Percentiles rank a stretch among this genome's conserved stretches.
phyloP scores from a whole-genome alignment of 1,284 basidiomycete genomes.

The Apiotrichum domesticum region DNA sequence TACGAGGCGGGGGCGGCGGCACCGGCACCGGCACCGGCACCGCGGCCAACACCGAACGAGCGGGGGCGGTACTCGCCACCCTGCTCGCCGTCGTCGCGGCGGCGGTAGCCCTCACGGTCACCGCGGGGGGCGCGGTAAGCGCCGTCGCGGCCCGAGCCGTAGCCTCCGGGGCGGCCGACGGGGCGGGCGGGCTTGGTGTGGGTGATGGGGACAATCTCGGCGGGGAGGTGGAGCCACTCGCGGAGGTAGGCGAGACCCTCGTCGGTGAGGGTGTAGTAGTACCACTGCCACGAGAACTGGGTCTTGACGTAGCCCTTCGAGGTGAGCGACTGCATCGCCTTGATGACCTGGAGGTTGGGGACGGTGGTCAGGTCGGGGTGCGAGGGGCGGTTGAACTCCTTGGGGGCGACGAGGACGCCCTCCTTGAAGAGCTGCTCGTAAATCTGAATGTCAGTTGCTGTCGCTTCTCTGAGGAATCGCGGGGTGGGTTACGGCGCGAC shows the following conservation, averaged over 20 bases:
- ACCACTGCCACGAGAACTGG: conserved; percentile 93
- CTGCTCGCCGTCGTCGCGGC: conserved; percentile 55
- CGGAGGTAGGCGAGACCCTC: conserved; percentile 94
- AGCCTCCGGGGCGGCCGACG: conserved; percentile 60
- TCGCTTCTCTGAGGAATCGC: too few relatives aligned
- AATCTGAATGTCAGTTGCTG: conserved; percentile 50
- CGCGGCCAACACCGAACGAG: conserved; percentile 81
- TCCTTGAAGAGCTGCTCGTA: conserved; percentile 99
- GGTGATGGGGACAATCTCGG: conserved; percentile 88
- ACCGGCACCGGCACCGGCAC: conserved; percentile 47
- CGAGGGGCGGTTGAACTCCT: conserved; percentile 95
- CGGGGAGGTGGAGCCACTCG: conserved; percentile 87
- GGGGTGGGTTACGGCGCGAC: too few relatives aligned
- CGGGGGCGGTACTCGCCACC: conserved; percentile 74
- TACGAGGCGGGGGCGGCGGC: conserved; percentile 53
- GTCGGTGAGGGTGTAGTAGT: conserved; percentile 89
- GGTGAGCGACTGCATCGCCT: conserved; percentile 96
- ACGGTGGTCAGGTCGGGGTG: conserved; percentile 91
- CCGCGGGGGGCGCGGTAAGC: conserved; percentile 75
- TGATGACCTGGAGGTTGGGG: conserved; percentile 97
- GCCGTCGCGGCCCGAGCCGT: conserved; percentile 50
- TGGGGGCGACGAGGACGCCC: conserved; percentile 98
- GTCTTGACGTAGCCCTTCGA: conserved; percentile 96
- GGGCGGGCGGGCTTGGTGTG: conserved; percentile 85
- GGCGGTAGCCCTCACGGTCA: conserved; percentile 71